Base-by-base conservation (phyloP, 225 moss, liverwort and hornwort genomes). In the Takakia lepidozioides region DNA sequence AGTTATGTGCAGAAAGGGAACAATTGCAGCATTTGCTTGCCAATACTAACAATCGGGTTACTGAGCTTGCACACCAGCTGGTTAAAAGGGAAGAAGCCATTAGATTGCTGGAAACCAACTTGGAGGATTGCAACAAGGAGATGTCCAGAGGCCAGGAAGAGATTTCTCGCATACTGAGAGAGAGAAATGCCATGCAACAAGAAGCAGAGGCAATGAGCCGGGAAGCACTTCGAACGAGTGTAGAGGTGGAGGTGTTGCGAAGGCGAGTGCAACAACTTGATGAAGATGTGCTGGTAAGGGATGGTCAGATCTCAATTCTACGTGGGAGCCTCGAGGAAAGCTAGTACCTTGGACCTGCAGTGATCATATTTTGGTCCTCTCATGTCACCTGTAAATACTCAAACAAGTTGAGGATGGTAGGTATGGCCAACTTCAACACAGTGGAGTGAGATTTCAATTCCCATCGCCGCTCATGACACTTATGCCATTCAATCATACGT, bases 201-300 rank as follows among this genome's bases (percentile, higher is more conserved):
- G 78, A 79, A 60, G 69, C 73, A 25, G 78, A 73, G 63, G 66
- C 78, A 35, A 66, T 79, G 78, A 66, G 78, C 43, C 62, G 69
- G 69, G 78, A 79, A 66, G 78, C 73, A 38, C 52, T 79, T 51
- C 73, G 69, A 39, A 63, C 73, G 15, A 79, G 78, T 63, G 36
- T 70, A 56, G 78, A 79, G 66, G 78, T 73, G 60, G 73, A 73
- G 57, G 63, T 69, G 35, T 48, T 79, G 39, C 78, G 73, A 32
- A 66, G 78, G 59, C 78, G 66, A 25, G 68, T 79, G 61, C 78
- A 70, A 56, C 69, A 79, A 59, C 78, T 79, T 66, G 78, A 79
- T 63, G 78, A 79, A 73, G 78, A 73, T 54, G 56, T 79, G 36
- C 60, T 79, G 29, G 62, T 79, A 28, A 66, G 78, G 59, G 78